Conservation (phyloP, 495 filamentous ascomycete species). For the Penicillium manginii region DNA sequence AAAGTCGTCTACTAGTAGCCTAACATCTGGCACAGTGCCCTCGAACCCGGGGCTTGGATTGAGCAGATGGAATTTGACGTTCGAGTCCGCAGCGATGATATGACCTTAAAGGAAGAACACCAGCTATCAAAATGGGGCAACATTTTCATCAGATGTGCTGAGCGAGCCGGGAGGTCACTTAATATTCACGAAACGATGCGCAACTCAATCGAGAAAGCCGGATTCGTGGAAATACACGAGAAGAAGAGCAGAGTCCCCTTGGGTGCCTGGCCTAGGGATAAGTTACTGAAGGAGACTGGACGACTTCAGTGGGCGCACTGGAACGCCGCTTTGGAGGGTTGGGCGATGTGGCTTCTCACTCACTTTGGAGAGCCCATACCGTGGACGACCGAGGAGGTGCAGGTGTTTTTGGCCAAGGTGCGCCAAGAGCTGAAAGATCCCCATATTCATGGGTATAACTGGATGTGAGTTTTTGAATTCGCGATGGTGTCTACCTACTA, state of each 20-base stretch:
- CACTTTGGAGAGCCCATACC: neutral
- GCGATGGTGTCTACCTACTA: neutral
- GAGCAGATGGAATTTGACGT: constrained; percentile 55
- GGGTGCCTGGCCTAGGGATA: neutral
- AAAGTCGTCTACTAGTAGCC: too few relatives aligned
- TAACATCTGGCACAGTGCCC: neutral
- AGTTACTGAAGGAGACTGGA: neutral
- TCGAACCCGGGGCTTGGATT: constrained; percentile 50
- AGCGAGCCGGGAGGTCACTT: neutral
- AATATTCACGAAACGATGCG: constrained; percentile 6
- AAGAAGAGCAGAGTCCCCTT: neutral
- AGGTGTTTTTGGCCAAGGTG: neutral
- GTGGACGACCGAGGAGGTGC: neutral
- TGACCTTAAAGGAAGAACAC: constrained; percentile 16
- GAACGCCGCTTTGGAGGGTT: neutral
- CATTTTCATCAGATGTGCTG: neutral
- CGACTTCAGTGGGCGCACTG: constrained; percentile 1
- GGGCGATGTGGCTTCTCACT: constrained; percentile 3
- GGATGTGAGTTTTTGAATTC: neutral
- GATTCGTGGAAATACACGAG: neutral
- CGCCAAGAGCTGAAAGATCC: neutral
- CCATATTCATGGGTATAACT: neutral
- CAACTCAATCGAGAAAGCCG: neutral
- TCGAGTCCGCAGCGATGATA: constrained; percentile 45
- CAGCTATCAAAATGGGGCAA: neutral